Base-by-base conservation (phyloP, 169 alveolate genomes). In the Theileria orientalis region DNA sequence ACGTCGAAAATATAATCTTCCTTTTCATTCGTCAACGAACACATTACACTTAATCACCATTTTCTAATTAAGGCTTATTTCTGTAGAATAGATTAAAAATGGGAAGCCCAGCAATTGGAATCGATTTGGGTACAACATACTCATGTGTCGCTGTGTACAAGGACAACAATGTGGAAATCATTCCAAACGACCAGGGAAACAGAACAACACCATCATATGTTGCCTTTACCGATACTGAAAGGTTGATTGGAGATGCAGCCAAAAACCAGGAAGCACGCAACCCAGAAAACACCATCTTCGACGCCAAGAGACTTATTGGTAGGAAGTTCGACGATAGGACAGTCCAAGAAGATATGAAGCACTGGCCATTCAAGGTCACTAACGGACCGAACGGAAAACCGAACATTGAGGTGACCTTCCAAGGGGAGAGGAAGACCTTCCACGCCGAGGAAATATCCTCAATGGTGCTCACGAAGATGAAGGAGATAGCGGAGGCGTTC, bases 181-280 rank as follows among this genome's bases (percentile, higher is more conserved):
- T 97, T 69, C 98, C 99, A 21, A 97, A 97, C 80, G 99, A 96
- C 71, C 97, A 96, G 87, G 99, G 99, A 41, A 97, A 97, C 92
- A 90, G 99, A 67, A 97, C 99, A 63, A 97, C 99, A 13, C 99
- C 99, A 19, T 96, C 99, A 0, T 96, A 96, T 78, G 99, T 97
- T 40, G 99, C 98, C 47, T 97, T 96, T 83, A 96, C 99, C 40
- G 99, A 97, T 70, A 91, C 96, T 32, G 99, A 98, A 79, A 92
- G 99, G 72, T 92, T 96, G 47, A 94, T 98, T 47, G 99, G 99
- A 8, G 99, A 96, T 67, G 98, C 99, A 35, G 99, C 99, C 41
- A 96, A 95, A 90, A 96, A 94, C 71, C 98, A 97, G 89, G 98
- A 94, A 7, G 98, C 98, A 37, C 90, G 97, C 69, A 95, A 95